Evolutionary conservation across 2,329 filamentous ascomycete genomes (phyloP).

Genomic region (Akanthomyces uredinophilus): DNA sequence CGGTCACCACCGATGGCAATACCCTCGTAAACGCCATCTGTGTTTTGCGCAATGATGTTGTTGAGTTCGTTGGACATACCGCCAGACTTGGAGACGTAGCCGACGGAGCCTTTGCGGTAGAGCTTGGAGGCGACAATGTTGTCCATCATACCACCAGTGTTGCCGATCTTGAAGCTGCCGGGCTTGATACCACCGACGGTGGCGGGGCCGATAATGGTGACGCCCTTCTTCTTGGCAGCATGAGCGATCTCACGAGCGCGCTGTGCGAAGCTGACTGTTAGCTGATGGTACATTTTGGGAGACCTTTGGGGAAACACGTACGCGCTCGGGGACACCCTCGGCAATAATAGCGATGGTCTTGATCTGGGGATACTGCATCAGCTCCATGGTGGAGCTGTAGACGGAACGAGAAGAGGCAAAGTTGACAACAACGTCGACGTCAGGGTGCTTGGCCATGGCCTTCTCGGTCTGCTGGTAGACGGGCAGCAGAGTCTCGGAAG

Average conservation of each 20-base stretch:
- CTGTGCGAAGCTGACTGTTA: constrained; percentile 37
- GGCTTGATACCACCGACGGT: constrained; percentile 99
- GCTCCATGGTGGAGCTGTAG: constrained; percentile 96
- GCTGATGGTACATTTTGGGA: not conserved
- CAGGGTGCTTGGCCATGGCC: constrained; percentile 92
- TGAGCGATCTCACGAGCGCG: constrained; percentile 97
- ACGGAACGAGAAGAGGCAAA: constrained; percentile 98
- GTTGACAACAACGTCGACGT: constrained; percentile 98
- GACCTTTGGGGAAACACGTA: constrained; percentile 41
- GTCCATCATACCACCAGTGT: constrained; percentile 99
- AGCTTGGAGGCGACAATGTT: constrained; percentile 99
- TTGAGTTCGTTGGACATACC: constrained; percentile 99
- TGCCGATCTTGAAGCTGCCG: constrained; percentile 98
- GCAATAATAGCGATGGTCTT: constrained; percentile 99
- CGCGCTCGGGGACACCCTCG: constrained; percentile 96
- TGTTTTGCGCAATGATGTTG: constrained; percentile 97
- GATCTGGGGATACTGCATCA: constrained; percentile 96
- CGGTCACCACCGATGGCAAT: constrained; percentile 98
- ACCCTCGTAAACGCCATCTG: constrained; percentile 98
- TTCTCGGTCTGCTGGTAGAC: constrained; percentile 94
- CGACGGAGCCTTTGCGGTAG: constrained; percentile 97
- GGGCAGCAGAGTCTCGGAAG: constrained; percentile 95
- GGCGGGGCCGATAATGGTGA: constrained; percentile 97
- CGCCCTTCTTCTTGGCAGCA: constrained; percentile 94
- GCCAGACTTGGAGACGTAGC: constrained; percentile 99